Conservation (phyloP, 2,329 filamentous ascomycete genomes). For the Fusarium sacchari region DNA sequence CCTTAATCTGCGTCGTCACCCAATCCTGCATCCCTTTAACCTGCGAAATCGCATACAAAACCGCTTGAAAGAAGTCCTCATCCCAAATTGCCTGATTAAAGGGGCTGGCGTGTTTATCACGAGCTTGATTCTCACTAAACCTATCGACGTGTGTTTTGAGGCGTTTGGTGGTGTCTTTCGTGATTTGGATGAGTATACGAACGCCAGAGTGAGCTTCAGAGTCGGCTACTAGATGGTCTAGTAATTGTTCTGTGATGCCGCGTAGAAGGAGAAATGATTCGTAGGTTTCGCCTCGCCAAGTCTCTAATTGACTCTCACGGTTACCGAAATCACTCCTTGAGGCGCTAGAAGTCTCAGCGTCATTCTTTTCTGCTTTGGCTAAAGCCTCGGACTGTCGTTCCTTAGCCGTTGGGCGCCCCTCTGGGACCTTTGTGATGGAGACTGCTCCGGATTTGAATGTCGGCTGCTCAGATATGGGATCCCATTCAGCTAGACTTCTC, state of each 20-base stretch:
- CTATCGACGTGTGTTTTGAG: background rate
- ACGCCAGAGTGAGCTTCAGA: background rate
- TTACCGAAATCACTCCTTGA: background rate
- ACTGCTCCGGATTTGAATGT: background rate
- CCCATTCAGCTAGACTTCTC: background rate
- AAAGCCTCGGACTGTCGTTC: background rate
- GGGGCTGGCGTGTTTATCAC: background rate
- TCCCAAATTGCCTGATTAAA: background rate
- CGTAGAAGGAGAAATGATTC: background rate
- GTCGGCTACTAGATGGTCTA: background rate
- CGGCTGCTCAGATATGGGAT: background rate
- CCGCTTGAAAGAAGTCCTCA: background rate
- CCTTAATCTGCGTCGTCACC: background rate
- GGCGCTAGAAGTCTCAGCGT: rapidly evolving
- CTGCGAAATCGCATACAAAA: background rate
- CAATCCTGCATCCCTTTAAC: background rate
- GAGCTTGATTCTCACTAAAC: background rate
- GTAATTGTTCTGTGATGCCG: background rate
- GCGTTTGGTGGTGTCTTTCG: background rate
- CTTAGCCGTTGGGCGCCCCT: rapidly evolving
- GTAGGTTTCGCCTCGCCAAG: background rate
- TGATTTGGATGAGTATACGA: background rate
- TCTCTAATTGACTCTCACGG: background rate
- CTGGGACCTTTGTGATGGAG: background rate
- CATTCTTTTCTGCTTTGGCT: background rate